Evolutionary conservation across 78 protist species (phyloP).

Genomic region (Capsaspora owczarzaki): DNA sequence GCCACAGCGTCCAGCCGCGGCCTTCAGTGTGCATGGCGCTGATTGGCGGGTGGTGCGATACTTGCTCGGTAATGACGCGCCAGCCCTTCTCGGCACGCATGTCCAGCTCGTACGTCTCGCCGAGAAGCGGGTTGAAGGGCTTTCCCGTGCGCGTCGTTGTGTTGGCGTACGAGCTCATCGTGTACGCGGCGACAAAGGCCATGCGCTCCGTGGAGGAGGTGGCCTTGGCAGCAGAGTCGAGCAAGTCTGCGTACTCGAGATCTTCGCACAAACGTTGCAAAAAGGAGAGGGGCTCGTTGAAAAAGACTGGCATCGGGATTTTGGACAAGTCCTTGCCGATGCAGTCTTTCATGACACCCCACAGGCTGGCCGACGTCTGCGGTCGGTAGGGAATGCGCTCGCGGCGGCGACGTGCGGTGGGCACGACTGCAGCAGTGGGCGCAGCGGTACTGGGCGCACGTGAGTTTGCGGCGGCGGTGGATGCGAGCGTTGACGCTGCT

Average conservation of each 20-base stretch:
- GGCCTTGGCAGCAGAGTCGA: conserved; percentile 7
- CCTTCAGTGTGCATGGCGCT: conserved; percentile 20
- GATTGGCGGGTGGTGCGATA: conserved; percentile 41
- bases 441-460: not conserved
- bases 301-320: conserved; percentile 33
- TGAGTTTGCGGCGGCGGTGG: no score
- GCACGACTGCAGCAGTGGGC: not conserved
- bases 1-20: conserved; percentile 15
- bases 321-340: conserved; percentile 33
- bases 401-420: not conserved
- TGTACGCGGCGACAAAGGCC: conserved; percentile 18
- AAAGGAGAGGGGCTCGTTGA: conserved; percentile 22
- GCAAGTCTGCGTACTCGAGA: conserved; percentile 21
- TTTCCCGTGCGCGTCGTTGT: conserved; percentile 24
- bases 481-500: no score
- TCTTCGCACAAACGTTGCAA: conserved; percentile 28
- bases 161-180: conserved; percentile 11
- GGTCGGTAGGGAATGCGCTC: not conserved
- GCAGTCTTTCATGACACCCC: conserved; percentile 27
- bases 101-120: conserved; percentile 37
- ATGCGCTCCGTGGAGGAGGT: conserved; percentile 4
- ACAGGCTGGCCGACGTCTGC: not conserved
- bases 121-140: conserved; percentile 42
- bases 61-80: conserved; percentile 13
- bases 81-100: conserved; percentile 1